Percentiles rank a stretch among this genome's conserved stretches.
Evolutionary conservation across 2,329 filamentous ascomycete species (phyloP).

Genomic region (Zymoseptoria tritici): DNA sequence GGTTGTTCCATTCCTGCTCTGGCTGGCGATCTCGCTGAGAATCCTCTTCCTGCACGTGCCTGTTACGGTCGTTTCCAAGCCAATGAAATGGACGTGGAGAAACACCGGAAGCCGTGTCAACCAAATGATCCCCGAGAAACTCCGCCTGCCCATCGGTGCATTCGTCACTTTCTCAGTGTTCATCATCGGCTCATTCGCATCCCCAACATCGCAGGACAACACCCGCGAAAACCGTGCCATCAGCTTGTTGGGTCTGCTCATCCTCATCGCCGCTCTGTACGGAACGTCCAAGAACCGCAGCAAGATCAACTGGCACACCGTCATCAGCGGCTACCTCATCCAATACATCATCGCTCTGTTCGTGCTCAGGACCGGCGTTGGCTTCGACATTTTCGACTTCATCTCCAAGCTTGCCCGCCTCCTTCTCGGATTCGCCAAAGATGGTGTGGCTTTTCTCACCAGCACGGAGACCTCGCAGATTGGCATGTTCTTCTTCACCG

Average conservation of each 20-base stretch:
- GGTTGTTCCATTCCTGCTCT: slow-evolving; percentile 78
- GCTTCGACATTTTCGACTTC: slow-evolving; percentile 87
- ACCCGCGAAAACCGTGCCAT: slow-evolving; percentile 72
- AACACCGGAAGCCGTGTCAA: slow-evolving; percentile 54
- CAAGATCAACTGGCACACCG: slow-evolving; percentile 41
- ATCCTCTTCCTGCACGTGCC: slow-evolving; percentile 68
- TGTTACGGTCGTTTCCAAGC: slow-evolving; percentile 56
- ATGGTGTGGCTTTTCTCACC: slow-evolving; percentile 69
- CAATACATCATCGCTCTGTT: slow-evolving; percentile 88
- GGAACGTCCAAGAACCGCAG: slow-evolving; percentile 63
- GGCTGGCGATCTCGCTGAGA: slow-evolving; percentile 65
- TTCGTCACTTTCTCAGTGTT: slow-evolving; percentile 61
- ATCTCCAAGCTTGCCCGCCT: slow-evolving; percentile 66
- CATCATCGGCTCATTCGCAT: slow-evolving; percentile 69
- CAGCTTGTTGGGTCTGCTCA: slow-evolving; percentile 67
- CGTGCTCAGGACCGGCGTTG: slow-evolving; percentile 70
- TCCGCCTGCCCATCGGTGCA: slow-evolving; percentile 58
- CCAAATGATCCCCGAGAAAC: slow-evolving; percentile 57
- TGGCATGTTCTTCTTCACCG: slow-evolving; percentile 65
- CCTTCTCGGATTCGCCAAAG: slow-evolving; percentile 65
- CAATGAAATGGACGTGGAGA: slow-evolving; percentile 61
- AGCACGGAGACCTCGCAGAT: slow-evolving; percentile 20
- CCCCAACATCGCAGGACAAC: slow-evolving; percentile 65
- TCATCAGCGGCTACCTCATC: slow-evolving; percentile 79
- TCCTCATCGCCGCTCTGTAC: slow-evolving; percentile 64